Evolutionary conservation across 768 basidiomycete genomes (phyloP).

Genomic region (Cubamyces sp.): DNA sequence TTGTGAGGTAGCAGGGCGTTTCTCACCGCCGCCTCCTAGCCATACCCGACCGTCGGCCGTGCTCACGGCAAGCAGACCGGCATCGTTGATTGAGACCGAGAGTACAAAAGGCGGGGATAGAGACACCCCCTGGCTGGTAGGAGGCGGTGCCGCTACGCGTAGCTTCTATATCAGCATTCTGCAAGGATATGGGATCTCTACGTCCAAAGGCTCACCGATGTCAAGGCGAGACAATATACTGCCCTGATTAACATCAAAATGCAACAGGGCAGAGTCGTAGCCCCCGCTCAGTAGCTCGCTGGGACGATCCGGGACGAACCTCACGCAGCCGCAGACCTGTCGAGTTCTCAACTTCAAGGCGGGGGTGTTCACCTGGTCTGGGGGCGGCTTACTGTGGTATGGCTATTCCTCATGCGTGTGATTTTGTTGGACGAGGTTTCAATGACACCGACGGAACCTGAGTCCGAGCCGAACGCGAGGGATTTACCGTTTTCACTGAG

Average conservation of each 20-base stretch:
- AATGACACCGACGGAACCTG: constrained; percentile 67
- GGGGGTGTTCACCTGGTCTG: background rate
- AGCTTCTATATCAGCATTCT: background rate
- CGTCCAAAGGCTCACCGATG: constrained; percentile 47
- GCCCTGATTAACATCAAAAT: constrained; percentile 65
- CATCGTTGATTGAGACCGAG: constrained; percentile 59
- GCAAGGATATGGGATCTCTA: background rate
- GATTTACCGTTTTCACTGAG: constrained; percentile 54
- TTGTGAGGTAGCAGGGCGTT: constrained; percentile 31
- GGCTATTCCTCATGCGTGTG: constrained; percentile 62
- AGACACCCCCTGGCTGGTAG: constrained; percentile 49
- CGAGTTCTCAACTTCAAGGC: background rate
- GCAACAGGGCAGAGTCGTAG: constrained; percentile 69
- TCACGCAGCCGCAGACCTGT: constrained; percentile 72
- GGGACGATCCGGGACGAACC: constrained; percentile 72
- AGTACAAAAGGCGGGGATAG: constrained; percentile 79
- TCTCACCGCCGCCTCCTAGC: constrained; percentile 72
- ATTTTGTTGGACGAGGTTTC: constrained; percentile 55
- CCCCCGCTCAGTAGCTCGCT: constrained; percentile 78
- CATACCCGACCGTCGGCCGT: constrained; percentile 78
- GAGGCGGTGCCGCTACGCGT: constrained; percentile 36
- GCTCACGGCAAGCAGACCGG: constrained; percentile 67
- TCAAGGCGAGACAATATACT: constrained; percentile 60
- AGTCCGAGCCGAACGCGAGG: constrained; percentile 73
- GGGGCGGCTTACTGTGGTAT: constrained; percentile 57